Base-by-base conservation (phyloP, 1,139 yeast species). In the Lodderomyces theae region DNA sequence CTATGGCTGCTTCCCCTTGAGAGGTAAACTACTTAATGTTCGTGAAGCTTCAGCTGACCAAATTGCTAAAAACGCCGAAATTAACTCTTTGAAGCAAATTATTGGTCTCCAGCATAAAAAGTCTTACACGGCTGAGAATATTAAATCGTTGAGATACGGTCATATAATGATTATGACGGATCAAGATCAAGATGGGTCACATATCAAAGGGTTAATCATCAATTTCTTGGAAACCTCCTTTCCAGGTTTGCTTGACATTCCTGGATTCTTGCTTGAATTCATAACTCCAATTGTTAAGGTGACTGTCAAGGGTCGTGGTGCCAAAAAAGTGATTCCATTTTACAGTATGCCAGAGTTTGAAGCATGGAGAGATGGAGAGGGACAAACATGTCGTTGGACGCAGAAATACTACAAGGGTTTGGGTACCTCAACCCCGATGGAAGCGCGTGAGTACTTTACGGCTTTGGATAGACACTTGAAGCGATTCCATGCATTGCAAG, bases 151-250 rank as follows among this genome's bases (percentile, higher is more conserved):
- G 48, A 80, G 99, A 58, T 94, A 94, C 58, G 98, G 99, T 21
- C 96, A 89, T 61, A 78, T 94, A 39, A 92, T 94, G 97, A 89
- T 94, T 57, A 94, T 94, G 98, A 89, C 99, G 4, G 99, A 94
- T 86, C 99, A 94, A 66, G 99, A 94, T 86, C 96, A 90, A 56
- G 99, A 94, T 74, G 99, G 99, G 45, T 86, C 96, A 16, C 99
- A 94, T 69, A 94, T 94, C 58, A 94, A 94, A 61, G 99, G 99
- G 49, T 76, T 94, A 53, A 79, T 94, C 48, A 94, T 94, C 56
- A 94, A 94, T 60, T 94, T 92, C 58, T 68, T 94, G 46, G 97
- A 92, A 61, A 79, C 94, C 4, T 86, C 96, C 35, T 94, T 94
- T 67, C 98, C 98, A 1, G 98, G 97, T 1, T 69, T 94, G 49